A percentile compares a stretch with the other conserved stretches of the same genome.
Evolutionary conservation across 768 basidiomycete genomes (phyloP).

Genomic region (Hypsizygus marmoreus): DNA sequence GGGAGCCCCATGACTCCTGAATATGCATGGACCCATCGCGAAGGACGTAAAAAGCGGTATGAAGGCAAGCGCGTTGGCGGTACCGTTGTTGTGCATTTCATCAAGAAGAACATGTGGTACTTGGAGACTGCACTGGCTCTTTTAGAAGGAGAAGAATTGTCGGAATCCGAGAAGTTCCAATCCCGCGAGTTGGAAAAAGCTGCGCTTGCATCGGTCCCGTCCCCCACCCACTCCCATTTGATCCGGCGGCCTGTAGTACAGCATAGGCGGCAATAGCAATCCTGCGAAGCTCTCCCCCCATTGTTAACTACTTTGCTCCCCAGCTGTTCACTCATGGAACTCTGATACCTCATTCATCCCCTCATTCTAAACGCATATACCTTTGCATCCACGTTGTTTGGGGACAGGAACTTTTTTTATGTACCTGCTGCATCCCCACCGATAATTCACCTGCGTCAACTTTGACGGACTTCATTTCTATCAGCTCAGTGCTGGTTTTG

Average conservation of each 20-base stretch:
- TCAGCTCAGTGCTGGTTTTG: conserved; percentile 1
- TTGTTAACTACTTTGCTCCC: not conserved
- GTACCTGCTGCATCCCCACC: not conserved
- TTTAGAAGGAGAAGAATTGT: conserved; percentile 75
- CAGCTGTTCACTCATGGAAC: not conserved
- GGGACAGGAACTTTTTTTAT: conserved; percentile 3
- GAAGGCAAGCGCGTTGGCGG: conserved; percentile 79
- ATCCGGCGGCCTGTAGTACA: too few relatives aligned
- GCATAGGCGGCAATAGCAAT: too few relatives aligned
- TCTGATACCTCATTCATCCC: conserved; percentile 1
- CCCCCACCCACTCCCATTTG: conserved; percentile 10
- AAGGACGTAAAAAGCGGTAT: conserved; percentile 68
- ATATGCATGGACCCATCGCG: conserved; percentile 71
- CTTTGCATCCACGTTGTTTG: not conserved
- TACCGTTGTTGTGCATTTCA: conserved; percentile 93
- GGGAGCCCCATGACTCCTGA: conserved; percentile 60
- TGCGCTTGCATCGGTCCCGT: conserved; percentile 11
- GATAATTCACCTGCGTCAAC: not conserved
- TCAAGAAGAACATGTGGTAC: conserved; percentile 98
- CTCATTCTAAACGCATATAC: conserved; percentile 9
- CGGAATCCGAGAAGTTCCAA: conserved; percentile 51
- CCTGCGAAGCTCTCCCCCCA: too few relatives aligned
- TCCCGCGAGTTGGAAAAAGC: conserved; percentile 24
- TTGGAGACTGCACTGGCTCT: conserved; percentile 90
- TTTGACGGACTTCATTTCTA: conserved; percentile 7